Evolutionary conservation across 2,329 filamentous ascomycete genomes (phyloP), one percentile per base, ranked within the genome.

Genomic region (Fusarium pseudocircinatum): DNA sequence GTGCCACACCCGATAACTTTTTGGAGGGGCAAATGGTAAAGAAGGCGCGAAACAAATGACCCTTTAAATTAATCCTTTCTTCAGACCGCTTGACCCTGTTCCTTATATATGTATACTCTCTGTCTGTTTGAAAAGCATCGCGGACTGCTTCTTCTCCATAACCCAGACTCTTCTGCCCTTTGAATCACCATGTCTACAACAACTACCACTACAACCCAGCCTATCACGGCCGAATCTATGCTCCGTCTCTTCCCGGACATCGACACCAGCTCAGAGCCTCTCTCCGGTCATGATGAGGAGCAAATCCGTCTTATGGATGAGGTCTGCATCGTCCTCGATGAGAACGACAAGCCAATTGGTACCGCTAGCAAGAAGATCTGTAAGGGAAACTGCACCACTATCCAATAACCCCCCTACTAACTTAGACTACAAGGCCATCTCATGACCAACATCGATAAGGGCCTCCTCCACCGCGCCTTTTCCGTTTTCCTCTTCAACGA

Each of bases 281-380:
- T 98, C 49, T 92, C 92, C 63, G 96, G 96, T 58, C 97, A 98
- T 85, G 95, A 98, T 86, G 96, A 94, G 82, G 96, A 98, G 87
- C 96, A 99, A 86, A 97, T 98, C 79, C 92, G 96, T 57, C 85
- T 99, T 79, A 99, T 99, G 96, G 96, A 99, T 79, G 96, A 98
- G 86, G 93, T 98, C 56, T 99, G 96, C 88, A 98, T 99, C 81
- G 96, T 99, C 24, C 86, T 97, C 52, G 96, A 98, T 83, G 91
- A 97, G 78, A 90, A 98, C 79, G 96, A 98, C 82, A 87, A 90
- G 78, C 95, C 96, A 36, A 97, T 99, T 82, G 96, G 96, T 72
- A 97, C 94, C 76, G 96, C 94, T 58, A 97, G 94, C 91, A 98
- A 99, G 90, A 99, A 99, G 87, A 90, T 94, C 63, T 99, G 96